phyloP scores from a whole-genome alignment of 192 early-diverging fungal genomes.

The Geranomyces variabilis region DNA sequence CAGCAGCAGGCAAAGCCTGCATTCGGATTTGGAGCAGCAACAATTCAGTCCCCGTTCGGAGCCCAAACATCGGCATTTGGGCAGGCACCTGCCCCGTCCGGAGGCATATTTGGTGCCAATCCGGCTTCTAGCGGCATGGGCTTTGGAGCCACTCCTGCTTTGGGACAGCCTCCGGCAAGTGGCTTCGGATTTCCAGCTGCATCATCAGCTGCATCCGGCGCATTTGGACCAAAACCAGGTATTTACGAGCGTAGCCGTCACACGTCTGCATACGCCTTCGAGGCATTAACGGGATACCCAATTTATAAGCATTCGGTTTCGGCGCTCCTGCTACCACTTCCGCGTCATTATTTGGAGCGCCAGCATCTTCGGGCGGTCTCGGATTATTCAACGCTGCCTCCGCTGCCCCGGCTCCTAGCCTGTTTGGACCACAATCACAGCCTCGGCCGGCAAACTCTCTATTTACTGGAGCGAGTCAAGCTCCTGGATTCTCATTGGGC shows the following conservation, averaged over 20 bases:
- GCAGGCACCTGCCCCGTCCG: no score
- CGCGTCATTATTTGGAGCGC: slow-evolving; percentile 33
- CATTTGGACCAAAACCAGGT: no score
- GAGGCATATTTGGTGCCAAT: background rate
- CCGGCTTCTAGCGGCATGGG: slow-evolving; percentile 23
- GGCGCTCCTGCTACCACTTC: slow-evolving; percentile 41
- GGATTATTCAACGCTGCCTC: background rate
- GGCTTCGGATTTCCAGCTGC: slow-evolving; percentile 25
- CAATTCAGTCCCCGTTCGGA: background rate
- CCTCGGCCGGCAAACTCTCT: background rate
- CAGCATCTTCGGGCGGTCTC: background rate
- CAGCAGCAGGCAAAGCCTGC: slow-evolving; percentile 22
- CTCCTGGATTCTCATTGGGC: background rate
- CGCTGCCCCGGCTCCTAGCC: slow-evolving; percentile 7
- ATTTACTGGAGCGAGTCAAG: background rate
- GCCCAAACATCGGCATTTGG: no score
- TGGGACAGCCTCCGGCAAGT: slow-evolving; percentile 17
- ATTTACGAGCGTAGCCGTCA: no score
- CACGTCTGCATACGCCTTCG: no score
- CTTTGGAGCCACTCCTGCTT: slow-evolving; percentile 37
- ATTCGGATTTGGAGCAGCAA: slow-evolving; percentile 33
- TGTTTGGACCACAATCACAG: background rate
- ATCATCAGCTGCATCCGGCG: background rate
- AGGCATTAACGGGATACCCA: no score
- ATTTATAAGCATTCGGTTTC: slow-evolving; percentile 16